These are phyloP conservation scores for Moricandia moricandioides DNA, from an alignment of 345 rosid genomes.

Conservation along the genomic window DNA sequence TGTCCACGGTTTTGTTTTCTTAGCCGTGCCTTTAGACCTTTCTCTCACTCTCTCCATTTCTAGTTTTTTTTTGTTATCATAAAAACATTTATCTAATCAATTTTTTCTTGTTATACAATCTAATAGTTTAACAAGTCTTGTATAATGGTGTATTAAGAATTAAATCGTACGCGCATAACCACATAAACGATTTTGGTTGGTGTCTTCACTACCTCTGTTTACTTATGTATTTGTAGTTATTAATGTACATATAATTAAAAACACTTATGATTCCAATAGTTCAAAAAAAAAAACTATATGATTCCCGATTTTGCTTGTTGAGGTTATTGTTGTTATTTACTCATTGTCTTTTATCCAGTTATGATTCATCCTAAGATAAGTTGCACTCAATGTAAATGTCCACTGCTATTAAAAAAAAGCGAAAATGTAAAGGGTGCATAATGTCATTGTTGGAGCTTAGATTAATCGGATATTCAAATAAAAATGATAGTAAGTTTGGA, in stretches of 20 bases:
- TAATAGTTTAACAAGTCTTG: not conserved
- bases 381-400: not conserved
- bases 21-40: constrained; percentile 60
- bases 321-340: not conserved
- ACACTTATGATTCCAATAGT: too few species aligned
- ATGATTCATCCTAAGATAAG: not conserved
- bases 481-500: constrained; percentile 4
- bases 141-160: not conserved
- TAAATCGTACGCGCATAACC: not conserved
- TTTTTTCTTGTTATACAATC: not conserved
- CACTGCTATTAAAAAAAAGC: not conserved
- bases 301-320: not conserved
- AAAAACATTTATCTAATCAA: not conserved
- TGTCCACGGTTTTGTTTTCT: constrained; percentile 45
- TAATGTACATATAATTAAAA: not conserved
- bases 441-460: not conserved
- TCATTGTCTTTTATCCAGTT: not conserved
- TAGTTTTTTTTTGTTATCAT: not conserved
- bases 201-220: not conserved
- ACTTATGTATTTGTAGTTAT: not conserved
- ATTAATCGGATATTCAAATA: not conserved
- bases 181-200: not conserved
- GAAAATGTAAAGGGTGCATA: not conserved
- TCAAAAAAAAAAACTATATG: too few species aligned
- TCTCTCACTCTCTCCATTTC: constrained; percentile 30